A percentile compares a stretch with the other conserved stretches of the same genome.
Evolutionary conservation across 2,329 filamentous ascomycete genomes (phyloP).

Genomic region (Phialophora tarda): DNA sequence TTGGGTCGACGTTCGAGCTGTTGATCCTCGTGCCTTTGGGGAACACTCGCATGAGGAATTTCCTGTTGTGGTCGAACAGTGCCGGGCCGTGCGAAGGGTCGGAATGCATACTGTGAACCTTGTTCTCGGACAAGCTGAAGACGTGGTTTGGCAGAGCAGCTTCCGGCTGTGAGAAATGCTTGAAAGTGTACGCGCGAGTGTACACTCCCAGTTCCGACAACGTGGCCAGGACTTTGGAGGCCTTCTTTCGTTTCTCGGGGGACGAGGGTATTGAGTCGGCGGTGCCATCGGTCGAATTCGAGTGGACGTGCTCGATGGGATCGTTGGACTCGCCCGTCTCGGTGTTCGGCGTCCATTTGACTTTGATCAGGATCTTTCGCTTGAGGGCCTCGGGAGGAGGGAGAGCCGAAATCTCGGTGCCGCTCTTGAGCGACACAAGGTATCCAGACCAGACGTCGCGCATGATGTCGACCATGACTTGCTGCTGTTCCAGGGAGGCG

Average conservation of each 20-base stretch:
- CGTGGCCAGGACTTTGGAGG: conserved; percentile 69
- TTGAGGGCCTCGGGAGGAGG: conserved; percentile 74
- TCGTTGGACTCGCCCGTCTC: conserved; percentile 43
- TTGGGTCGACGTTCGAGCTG: conserved; percentile 86
- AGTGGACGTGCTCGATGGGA: conserved; percentile 39
- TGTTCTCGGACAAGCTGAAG: conserved; percentile 68
- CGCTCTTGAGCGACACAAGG: conserved; percentile 66
- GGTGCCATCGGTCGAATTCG: conserved; percentile 50
- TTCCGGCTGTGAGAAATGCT: conserved; percentile 69
- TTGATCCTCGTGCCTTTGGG: conserved; percentile 80
- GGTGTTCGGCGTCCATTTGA: conserved; percentile 67
- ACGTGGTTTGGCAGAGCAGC: conserved; percentile 64
- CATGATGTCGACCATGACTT: conserved; percentile 94
- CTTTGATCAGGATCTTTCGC: conserved; percentile 83
- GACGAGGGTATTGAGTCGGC: conserved; percentile 24
- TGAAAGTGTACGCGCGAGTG: conserved; percentile 83
- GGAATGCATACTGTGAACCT: conserved; percentile 68
- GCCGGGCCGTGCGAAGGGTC: conserved; percentile 57
- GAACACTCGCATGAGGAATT: conserved; percentile 85
- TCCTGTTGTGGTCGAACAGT: conserved; percentile 80
- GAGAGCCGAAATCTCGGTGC: conserved; percentile 52
- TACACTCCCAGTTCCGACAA: conserved; percentile 81
- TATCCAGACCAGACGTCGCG: conserved; percentile 79
- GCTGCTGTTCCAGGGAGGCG: conserved; percentile 79
- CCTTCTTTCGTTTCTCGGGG: conserved; percentile 52